Percentiles rank a stretch among this genome's conserved stretches.
phyloP scores from a whole-genome alignment of 2,329 filamentous ascomycete genomes.

The Colletotrichum coccodes region DNA sequence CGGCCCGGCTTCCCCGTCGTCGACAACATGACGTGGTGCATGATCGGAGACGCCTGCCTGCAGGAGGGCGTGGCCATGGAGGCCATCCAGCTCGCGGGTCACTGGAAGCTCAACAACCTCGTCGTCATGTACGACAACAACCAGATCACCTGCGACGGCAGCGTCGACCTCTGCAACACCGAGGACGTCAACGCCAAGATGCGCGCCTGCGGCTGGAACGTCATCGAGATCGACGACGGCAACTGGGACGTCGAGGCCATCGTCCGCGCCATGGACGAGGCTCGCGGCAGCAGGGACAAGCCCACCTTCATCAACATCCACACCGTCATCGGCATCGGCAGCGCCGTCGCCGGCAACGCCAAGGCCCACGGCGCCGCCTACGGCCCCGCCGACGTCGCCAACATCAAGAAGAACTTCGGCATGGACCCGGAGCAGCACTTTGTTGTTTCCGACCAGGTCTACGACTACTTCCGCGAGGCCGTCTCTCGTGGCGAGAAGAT shows the following conservation, averaged over 20 bases:
- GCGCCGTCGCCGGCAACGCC: slow-evolving; percentile 58
- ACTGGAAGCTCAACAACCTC: slow-evolving; percentile 65
- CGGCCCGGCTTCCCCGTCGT: slow-evolving; percentile 57
- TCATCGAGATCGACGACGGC: slow-evolving; percentile 64
- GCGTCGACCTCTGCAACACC: slow-evolving; percentile 60
- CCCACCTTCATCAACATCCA: slow-evolving; percentile 68
- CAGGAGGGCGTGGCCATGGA: slow-evolving; percentile 68
- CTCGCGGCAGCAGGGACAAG: slow-evolving; percentile 53
- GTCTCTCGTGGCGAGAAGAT: slow-evolving; percentile 53
- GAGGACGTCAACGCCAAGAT: slow-evolving; percentile 69
- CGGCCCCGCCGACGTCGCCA: slow-evolving; percentile 61
- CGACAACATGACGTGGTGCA: slow-evolving; percentile 64
- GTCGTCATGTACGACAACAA: slow-evolving; percentile 71
- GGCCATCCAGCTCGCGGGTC: slow-evolving; percentile 65
- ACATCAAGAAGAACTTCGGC: slow-evolving; percentile 45
- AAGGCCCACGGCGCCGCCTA: slow-evolving; percentile 68
- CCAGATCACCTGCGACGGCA: slow-evolving; percentile 68
- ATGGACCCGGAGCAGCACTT: slow-evolving; percentile 48
- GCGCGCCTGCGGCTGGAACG: slow-evolving; percentile 65
- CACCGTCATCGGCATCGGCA: slow-evolving; percentile 66
- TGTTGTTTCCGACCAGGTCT: slow-evolving; percentile 55
- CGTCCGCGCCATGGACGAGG: slow-evolving; percentile 56
- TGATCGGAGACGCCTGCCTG: slow-evolving; percentile 67
- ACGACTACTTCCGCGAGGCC: slow-evolving; percentile 59
- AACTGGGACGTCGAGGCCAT: slow-evolving; percentile 58